A percentile compares a stretch with the other conserved stretches of the same genome.
phyloP scores from a whole-genome alignment of 176 grass and related monocot genomes.

The Rhynchospora pubera region DNA sequence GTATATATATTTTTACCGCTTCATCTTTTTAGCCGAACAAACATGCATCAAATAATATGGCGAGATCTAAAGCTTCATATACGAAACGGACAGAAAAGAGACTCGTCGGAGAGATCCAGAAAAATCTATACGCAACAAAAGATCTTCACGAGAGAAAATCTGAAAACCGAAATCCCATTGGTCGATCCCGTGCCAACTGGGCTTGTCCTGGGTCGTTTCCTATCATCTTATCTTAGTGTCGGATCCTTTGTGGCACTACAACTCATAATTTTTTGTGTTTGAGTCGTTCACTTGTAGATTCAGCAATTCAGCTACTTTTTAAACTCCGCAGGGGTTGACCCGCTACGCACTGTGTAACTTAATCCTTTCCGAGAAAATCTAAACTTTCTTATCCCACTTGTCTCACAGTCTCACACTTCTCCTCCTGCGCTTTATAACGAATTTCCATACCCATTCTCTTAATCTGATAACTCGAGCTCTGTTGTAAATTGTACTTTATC shows the following conservation, averaged over 20 bases:
- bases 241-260: not conserved
- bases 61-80: not conserved
- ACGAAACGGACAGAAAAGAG: conserved; percentile 12
- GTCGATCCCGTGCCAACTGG: conserved; percentile 26
- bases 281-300: too few species aligned
- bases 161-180: conserved; percentile 41
- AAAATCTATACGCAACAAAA: not conserved
- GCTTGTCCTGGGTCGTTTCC: conserved; percentile 25
- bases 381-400: not conserved
- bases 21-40: too few species aligned
- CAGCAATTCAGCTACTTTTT: too few species aligned
- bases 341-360: not conserved
- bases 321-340: too few species aligned
- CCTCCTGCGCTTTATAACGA: not conserved
- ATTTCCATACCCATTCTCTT: conserved; percentile 4
- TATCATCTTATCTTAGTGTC: conserved; percentile 64
- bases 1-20: not conserved
- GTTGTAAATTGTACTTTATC: not conserved
- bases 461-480: not conserved
- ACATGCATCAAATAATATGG: too few species aligned
- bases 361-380: not conserved
- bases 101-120: conserved; percentile 16
- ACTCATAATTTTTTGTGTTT: too few species aligned
- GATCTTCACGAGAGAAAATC: conserved; percentile 46
- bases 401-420: too few species aligned